Percentiles rank a stretch among this genome's conserved stretches.
Conservation (phyloP, 192 early-diverging fungal species). For the Rhizoclosmatium globosum region DNA sequence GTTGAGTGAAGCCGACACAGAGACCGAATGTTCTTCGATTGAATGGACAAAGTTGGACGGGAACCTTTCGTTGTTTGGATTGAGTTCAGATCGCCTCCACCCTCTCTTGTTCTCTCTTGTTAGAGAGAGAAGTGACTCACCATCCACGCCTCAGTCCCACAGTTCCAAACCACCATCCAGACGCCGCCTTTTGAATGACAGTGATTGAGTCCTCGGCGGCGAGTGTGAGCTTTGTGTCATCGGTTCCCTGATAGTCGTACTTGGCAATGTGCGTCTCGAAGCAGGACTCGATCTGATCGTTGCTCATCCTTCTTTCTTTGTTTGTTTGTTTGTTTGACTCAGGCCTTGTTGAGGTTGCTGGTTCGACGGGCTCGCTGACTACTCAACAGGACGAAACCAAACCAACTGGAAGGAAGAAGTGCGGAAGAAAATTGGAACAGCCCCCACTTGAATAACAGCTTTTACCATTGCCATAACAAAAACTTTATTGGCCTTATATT, state of each 20-base stretch:
- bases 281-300: neutral
- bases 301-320: neutral
- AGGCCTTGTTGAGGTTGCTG: too few relatives aligned
- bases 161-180: constrained; percentile 98
- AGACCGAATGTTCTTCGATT: constrained; percentile 21
- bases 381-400: too few relatives aligned
- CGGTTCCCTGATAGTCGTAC: constrained; percentile 81
- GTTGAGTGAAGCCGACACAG: too few relatives aligned
- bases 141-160: constrained; percentile 74
- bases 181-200: constrained; percentile 86
- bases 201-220: constrained; percentile 87
- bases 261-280: constrained; percentile 59
- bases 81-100: too few relatives aligned
- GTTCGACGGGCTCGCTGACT: too few relatives aligned
- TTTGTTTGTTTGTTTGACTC: neutral
- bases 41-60: constrained; percentile 84
- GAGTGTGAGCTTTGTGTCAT: constrained; percentile 82
- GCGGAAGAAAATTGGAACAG: too few relatives aligned
- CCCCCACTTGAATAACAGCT: too few relatives aligned
- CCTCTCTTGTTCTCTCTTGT: too few relatives aligned
- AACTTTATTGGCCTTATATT: too few relatives aligned
- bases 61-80: constrained; percentile 60
- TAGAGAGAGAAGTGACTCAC: constrained; percentile 10
- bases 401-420: too few relatives aligned
- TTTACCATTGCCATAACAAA: too few relatives aligned